phyloP scores from a whole-genome alignment of 169 alveolate species.

The Plasmodium billcollinsi region DNA sequence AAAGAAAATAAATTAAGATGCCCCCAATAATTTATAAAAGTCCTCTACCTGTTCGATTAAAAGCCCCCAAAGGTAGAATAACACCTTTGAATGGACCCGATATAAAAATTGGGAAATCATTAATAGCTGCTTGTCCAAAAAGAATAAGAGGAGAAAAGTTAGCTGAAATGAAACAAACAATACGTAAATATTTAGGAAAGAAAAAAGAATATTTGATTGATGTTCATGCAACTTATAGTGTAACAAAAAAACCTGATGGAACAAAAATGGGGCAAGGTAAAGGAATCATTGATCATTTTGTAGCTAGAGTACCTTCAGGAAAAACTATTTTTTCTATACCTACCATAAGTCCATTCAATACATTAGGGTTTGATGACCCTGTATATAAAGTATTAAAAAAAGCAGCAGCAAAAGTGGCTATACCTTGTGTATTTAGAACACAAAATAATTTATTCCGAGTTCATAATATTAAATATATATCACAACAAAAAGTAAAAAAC shows the following conservation, averaged over 20 bases:
- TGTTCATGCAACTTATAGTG: slow-evolving; percentile 88
- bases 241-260: slow-evolving; percentile 87
- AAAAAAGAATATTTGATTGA: slow-evolving; percentile 82
- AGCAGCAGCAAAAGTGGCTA: slow-evolving; percentile 75
- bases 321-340: slow-evolving; percentile 70
- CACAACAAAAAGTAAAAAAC: slow-evolving; percentile 35
- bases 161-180: slow-evolving; percentile 82
- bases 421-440: slow-evolving; percentile 68
- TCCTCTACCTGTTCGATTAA: slow-evolving; percentile 83
- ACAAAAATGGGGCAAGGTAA: slow-evolving; percentile 90
- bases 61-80: slow-evolving; percentile 87
- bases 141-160: slow-evolving; percentile 84
- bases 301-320: slow-evolving; percentile 89
- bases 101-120: slow-evolving; percentile 82
- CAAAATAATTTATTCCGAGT: slow-evolving; percentile 68
- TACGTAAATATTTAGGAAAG: slow-evolving; percentile 81
- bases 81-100: slow-evolving; percentile 82
- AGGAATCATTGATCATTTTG: slow-evolving; percentile 84
- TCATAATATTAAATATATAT: slow-evolving; percentile 59
- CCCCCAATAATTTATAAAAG: slow-evolving; percentile 85
- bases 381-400: slow-evolving; percentile 67
- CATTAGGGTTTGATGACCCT: slow-evolving; percentile 70
- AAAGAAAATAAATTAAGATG: slow-evolving; percentile 47
- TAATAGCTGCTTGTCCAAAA: slow-evolving; percentile 84
- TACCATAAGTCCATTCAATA: slow-evolving; percentile 62